Conservation (phyloP, 306 rosid genomes). For the Dicorynia guianensis region DNA sequence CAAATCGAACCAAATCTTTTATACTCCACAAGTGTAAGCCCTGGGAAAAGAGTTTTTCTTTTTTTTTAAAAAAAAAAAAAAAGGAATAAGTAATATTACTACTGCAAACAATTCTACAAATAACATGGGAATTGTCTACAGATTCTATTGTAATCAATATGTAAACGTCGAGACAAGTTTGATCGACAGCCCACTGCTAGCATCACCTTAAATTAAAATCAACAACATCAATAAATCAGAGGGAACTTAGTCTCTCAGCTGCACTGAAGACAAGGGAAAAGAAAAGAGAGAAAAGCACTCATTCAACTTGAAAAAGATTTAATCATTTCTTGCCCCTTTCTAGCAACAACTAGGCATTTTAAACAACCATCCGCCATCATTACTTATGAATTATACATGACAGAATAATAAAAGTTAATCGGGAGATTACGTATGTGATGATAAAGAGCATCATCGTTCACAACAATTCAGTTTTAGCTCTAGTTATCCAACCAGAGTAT, state of each 20-base stretch:
- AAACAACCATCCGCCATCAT: too few species aligned
- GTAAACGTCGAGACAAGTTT: background rate
- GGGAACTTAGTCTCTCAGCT: background rate
- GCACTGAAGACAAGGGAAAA: background rate
- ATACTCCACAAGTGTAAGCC: background rate
- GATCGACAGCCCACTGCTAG: background rate
- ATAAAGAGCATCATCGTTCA: too few species aligned
- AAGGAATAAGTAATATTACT: background rate
- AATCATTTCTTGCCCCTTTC: too few species aligned
- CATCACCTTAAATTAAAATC: too few species aligned
- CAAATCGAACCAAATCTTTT: slow-evolving; percentile 32
- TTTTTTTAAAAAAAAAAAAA: too few species aligned
- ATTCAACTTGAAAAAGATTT: too few species aligned
- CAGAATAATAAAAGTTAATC: too few species aligned
- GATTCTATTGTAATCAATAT: slow-evolving; percentile 18
- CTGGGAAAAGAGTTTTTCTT: background rate
- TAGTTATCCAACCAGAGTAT: too few species aligned
- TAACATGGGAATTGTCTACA: background rate
- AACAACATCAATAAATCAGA: background rate
- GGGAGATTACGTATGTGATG: too few species aligned
- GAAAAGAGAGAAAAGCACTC: background rate
- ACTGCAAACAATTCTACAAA: background rate
- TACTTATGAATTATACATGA: too few species aligned
- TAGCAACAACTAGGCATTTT: too few species aligned
- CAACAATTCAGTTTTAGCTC: too few species aligned